phyloP scores from a whole-genome alignment of 2,329 filamentous ascomycete genomes.

The Fonsecaea multimorphosa region DNA sequence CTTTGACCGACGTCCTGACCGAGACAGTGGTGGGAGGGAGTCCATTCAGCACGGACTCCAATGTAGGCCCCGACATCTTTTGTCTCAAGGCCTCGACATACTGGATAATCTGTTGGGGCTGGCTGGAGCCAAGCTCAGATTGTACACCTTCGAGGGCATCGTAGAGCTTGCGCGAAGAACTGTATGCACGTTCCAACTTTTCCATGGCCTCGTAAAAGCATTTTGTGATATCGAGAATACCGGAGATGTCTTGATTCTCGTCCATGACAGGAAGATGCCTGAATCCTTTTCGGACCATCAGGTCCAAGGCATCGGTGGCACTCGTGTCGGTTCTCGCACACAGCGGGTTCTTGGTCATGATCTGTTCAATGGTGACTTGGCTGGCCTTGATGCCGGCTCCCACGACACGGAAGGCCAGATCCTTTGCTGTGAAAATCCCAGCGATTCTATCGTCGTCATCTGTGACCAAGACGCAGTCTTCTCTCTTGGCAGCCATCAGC shows the following conservation, averaged over 20 bases:
- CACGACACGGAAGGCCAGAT: conserved; percentile 95
- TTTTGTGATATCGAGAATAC: conserved; percentile 97
- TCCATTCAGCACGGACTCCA: conserved; percentile 92
- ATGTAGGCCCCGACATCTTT: conserved; percentile 97
- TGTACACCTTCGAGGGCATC: conserved; percentile 97
- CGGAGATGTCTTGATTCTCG: conserved; percentile 98
- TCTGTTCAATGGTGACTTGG: conserved; percentile 92
- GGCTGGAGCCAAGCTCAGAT: conserved; percentile 91
- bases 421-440: conserved; percentile 98
- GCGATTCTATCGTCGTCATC: conserved; percentile 98
- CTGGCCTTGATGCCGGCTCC: conserved; percentile 86
- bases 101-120: conserved; percentile 98
- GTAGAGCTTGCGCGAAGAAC: conserved; percentile 96
- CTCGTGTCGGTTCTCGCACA: conserved; percentile 97
- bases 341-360: conserved; percentile 99
- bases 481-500: conserved; percentile 97
- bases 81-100: conserved; percentile 93
- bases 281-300: conserved; percentile 99
- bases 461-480: conserved; percentile 96
- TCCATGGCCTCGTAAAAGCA: conserved; percentile 99
- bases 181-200: conserved; percentile 96
- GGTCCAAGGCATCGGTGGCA: conserved; percentile 92
- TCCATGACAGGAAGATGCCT: conserved; percentile 98
- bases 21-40: conserved; percentile 92
- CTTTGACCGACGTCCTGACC: conserved; percentile 93